Evolutionary conservation across 2,329 filamentous ascomycete species (phyloP), one percentile per base, ranked within the genome.

Genomic region (Colletotrichum endophyticum): DNA sequence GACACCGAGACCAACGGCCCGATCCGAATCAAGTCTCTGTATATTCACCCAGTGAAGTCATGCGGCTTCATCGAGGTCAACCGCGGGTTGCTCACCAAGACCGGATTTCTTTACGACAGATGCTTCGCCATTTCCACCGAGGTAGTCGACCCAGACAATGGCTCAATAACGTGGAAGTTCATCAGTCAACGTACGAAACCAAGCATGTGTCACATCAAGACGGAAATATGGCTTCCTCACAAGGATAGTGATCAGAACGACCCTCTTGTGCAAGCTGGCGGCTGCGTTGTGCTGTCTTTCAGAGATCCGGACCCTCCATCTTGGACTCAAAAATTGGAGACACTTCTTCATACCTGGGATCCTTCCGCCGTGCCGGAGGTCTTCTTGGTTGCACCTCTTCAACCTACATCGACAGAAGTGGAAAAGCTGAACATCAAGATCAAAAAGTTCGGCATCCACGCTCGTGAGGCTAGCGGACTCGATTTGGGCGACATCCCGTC

Each of bases 51-150:
- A 0, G 76, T 83, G 66, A 83, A 83, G 44, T 83, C 81, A 0
- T 83, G 81, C 56, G 79, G 73, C 2, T 80, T 80, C 0, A 68
- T 83, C 7, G 81, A 83, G 32, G 13, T 83, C 19, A 34, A 79
- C 16, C 69, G 79, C 4, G 80, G 79, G 1, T 25, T 78, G 8
- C 77, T 83, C 8, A 73, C 79, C 12, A 83, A 82, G 28, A 78
- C 78, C 1, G 81, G 81, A 0, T 79, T 83, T 8, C 22, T 73
- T 6, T 78, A 80, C 34, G 81, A 83, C 32, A 72, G 81, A 7
- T 79, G 79, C 61, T 80, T 84, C 56, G 82, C 80, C 6, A 73
- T 85, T 0, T 83, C 84, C 0, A 78, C 79, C 2, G 80, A 84
- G 36, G 79, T 80, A 5, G 78, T 79, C 2, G 79, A 78, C 0